phyloP scores from a whole-genome alignment of 2,329 filamentous ascomycete genomes.

The Nemania diffusa region DNA sequence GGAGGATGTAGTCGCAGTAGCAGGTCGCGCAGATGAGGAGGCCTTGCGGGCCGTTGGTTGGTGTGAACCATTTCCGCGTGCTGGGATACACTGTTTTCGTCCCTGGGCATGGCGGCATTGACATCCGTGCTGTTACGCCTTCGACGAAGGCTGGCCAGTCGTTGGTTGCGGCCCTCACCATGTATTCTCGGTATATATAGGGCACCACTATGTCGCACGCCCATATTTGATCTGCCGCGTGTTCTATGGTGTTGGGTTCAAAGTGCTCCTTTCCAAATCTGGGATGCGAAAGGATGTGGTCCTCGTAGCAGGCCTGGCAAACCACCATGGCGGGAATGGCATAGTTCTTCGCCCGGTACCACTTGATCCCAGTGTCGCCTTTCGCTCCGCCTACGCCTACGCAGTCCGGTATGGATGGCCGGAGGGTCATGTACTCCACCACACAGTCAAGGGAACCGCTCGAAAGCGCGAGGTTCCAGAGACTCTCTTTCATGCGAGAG shows the following conservation, averaged over 20 bases:
- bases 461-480: conserved; percentile 19
- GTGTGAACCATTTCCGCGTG: conserved; percentile 26
- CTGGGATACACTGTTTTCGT: conserved; percentile 22
- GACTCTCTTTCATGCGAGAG: conserved; percentile 18
- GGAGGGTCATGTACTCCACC: conserved; percentile 20
- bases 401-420: conserved; percentile 23
- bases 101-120: conserved; percentile 18
- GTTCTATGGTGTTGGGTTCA: conserved; percentile 11
- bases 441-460: conserved; percentile 23
- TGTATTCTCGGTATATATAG: conserved; percentile 25
- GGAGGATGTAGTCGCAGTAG: conserved; percentile 30
- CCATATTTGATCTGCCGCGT: conserved; percentile 17
- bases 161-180: conserved; percentile 11
- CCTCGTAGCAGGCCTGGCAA: conserved; percentile 30
- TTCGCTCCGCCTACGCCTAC: conserved; percentile 13
- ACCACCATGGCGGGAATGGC: conserved; percentile 26
- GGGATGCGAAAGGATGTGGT: conserved; percentile 21
- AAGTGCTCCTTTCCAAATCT: conserved; percentile 25
- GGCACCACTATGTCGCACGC: conserved; percentile 24
- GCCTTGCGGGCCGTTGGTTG: conserved; percentile 17
- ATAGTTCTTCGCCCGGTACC: conserved; percentile 28
- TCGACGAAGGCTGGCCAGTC: conserved; percentile 23
- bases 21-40: conserved; percentile 30
- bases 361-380: conserved; percentile 18
- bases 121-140: conserved; percentile 7